Percentiles rank a stretch among this genome's conserved stretches.
Conservation (phyloP, 345 rosid species). For the Hibiscus trionum region DNA sequence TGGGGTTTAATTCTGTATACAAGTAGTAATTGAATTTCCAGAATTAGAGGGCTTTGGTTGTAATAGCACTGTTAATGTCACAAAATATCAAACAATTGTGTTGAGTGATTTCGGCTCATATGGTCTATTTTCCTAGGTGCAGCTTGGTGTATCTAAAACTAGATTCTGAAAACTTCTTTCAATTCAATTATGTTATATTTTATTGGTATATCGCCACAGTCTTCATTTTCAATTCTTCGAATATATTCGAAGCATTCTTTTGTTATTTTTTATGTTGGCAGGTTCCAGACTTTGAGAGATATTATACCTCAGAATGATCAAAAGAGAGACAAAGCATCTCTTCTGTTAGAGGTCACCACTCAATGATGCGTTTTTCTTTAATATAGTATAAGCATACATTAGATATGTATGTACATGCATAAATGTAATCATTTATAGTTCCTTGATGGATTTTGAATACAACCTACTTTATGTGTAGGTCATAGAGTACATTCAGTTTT, state of each 20-base stretch:
- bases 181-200: neutral
- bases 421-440: neutral
- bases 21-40: neutral
- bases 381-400: neutral
- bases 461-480: slow-evolving; percentile 35
- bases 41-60: neutral
- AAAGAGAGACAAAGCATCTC: slow-evolving; percentile 80
- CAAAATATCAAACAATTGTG: neutral
- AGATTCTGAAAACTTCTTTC: neutral
- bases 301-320: slow-evolving; percentile 77
- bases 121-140: neutral
- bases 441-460: slow-evolving; percentile 6
- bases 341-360: slow-evolving; percentile 58
- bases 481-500: slow-evolving; percentile 69
- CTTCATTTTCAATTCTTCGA: neutral
- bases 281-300: slow-evolving; percentile 77
- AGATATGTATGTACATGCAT: neutral
- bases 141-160: slow-evolving; percentile 1
- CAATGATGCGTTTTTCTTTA: neutral
- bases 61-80: neutral
- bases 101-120: neutral
- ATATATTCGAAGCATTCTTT: neutral
- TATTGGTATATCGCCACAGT: neutral
- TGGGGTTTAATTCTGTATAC: neutral
- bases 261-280: slow-evolving; percentile 25